Percentiles rank a stretch among this genome's conserved stretches.
Evolutionary conservation across 768 basidiomycete genomes (phyloP).

Genomic region (Cyclocybe cylindracea): DNA sequence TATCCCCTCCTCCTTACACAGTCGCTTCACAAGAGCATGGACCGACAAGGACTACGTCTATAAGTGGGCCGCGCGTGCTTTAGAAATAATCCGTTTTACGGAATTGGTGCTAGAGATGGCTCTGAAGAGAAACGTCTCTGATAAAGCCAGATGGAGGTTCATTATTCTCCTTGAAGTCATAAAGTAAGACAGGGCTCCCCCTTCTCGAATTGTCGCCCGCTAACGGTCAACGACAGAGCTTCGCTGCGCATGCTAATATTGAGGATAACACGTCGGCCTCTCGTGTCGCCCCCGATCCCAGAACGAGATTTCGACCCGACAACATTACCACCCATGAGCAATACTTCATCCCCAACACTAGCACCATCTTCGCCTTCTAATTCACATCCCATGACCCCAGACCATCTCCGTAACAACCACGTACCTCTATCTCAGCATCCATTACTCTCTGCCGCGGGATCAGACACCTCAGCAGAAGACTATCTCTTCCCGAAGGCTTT

Average conservation of each 20-base stretch:
- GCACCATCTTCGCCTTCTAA: constrained; percentile 56
- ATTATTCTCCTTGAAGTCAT: constrained; percentile 77
- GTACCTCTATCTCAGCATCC: constrained; percentile 65
- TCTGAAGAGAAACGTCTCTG: constrained; percentile 67
- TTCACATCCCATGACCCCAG: constrained; percentile 65
- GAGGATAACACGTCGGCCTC: constrained; percentile 72
- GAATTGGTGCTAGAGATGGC: constrained; percentile 92
- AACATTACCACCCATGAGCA: constrained; percentile 53
- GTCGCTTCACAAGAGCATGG: constrained; percentile 91
- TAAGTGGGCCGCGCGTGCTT: constrained; percentile 73
- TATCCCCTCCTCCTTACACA: constrained; percentile 75
- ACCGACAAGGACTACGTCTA: constrained; percentile 67
- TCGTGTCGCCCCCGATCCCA: constrained; percentile 78
- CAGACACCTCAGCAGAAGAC: constrained; percentile 69
- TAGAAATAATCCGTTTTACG: constrained; percentile 78
- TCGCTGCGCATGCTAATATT: constrained; percentile 74
- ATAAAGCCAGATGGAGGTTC: constrained; percentile 69
- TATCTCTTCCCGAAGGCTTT: constrained; percentile 83
- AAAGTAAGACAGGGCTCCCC: constrained; percentile 59
- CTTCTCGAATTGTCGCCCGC: not conserved
- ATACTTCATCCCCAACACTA: constrained; percentile 59
- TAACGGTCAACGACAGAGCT: constrained; percentile 47
- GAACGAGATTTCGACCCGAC: constrained; percentile 87
- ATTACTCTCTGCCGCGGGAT: constrained; percentile 54
- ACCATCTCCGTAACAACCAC: constrained; percentile 82